Evolutionary conservation across 2,329 filamentous ascomycete species (phyloP), one percentile per base, ranked within the genome.

Genomic region (Zymoseptoria crescenta): DNA sequence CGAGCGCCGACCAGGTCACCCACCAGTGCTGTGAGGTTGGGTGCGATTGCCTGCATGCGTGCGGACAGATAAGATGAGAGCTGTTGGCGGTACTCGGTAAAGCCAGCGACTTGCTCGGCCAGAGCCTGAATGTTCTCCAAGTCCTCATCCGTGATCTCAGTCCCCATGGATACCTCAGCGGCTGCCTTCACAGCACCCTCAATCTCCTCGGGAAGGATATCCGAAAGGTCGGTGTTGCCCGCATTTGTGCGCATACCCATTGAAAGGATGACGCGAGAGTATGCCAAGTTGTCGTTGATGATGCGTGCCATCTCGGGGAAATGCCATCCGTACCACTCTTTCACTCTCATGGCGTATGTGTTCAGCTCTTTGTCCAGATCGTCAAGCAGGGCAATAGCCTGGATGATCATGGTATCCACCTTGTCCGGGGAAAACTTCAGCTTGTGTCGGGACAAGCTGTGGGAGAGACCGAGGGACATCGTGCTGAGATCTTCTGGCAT

Each of bases 291-390:
- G 82, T 99, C 94, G 76, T 95, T 95, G 68, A 96, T 83, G 72
- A 97, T 96, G 79, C 92, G 93, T 72, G 90, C 92, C 83, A 99
- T 86, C 80, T 99, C 94, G 49, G 94, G 94, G 81, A 97, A 99
- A 78, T 97, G 94, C 94, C 94, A 99, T 71, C 94, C 94, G 74
- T 99, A 99, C 94, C 94, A 99, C 77, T 99, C 94, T 85, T 97
- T 97, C 63, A 96, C 91, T 75, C 94, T 84, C 94, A 99, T 99
- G 65, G 94, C 93, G 73, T 96, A 97, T 69, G 90, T 94, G 81
- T 99, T 99, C 65, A 99, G 81, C 77, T 99, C 94, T 82, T 99
- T 99, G 80, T 99, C 94, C 62, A 99, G 80, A 65, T 99, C 94
- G 73, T 99, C 94, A 52, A 99, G 82, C 55, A 96, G 84, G 65